Evolutionary conservation across 2,329 filamentous ascomycete species (phyloP).

Genomic region (Verticillium nubilum): DNA sequence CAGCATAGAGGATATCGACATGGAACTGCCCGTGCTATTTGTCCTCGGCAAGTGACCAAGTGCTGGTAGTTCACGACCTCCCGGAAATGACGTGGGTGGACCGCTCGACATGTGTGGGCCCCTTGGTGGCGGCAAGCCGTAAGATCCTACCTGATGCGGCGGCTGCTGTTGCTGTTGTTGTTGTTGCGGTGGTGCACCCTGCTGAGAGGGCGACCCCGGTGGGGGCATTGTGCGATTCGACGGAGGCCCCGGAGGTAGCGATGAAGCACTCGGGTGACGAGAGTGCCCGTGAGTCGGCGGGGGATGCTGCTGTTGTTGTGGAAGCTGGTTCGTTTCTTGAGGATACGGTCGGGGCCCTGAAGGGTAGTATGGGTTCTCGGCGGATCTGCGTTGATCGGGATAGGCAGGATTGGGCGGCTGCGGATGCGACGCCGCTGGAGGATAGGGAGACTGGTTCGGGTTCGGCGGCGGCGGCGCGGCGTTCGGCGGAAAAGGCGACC

Average conservation of each 20-base stretch:
- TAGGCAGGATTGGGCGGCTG: conserved; percentile 19
- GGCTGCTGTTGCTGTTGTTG: conserved; percentile 24
- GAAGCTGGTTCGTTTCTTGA: conserved; percentile 20
- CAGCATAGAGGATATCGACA: conserved; percentile 59
- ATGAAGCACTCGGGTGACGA: conserved; percentile 39
- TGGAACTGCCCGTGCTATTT: conserved; percentile 44
- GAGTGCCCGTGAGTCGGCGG: conserved; percentile 29
- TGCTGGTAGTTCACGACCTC: conserved; percentile 48
- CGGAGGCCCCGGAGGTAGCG: conserved; percentile 30
- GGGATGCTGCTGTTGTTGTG: conserved; percentile 8
- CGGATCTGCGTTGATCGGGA: conserved; percentile 29
- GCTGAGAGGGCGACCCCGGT: conserved; percentile 37
- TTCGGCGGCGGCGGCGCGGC: conserved; percentile 5
- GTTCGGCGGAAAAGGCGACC: conserved; percentile 17
- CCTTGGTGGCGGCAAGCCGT: conserved; percentile 40
- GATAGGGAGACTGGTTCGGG: conserved; percentile 13
- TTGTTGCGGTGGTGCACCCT: conserved; percentile 23
- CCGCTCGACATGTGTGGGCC: conserved; percentile 36
- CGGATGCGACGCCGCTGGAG: conserved; percentile 8
- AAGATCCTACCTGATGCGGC: conserved; percentile 27
- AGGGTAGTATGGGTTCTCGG: conserved; percentile 38
- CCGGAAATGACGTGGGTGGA: conserved; percentile 37
- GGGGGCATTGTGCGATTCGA: conserved; percentile 41
- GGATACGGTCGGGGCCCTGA: conserved; percentile 26
- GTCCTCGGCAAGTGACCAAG: conserved; percentile 43